Percentiles rank a stretch among this genome's conserved stretches.
Evolutionary conservation across 768 basidiomycete species (phyloP).

Genomic region (Cystofilobasidium macerans): DNA sequence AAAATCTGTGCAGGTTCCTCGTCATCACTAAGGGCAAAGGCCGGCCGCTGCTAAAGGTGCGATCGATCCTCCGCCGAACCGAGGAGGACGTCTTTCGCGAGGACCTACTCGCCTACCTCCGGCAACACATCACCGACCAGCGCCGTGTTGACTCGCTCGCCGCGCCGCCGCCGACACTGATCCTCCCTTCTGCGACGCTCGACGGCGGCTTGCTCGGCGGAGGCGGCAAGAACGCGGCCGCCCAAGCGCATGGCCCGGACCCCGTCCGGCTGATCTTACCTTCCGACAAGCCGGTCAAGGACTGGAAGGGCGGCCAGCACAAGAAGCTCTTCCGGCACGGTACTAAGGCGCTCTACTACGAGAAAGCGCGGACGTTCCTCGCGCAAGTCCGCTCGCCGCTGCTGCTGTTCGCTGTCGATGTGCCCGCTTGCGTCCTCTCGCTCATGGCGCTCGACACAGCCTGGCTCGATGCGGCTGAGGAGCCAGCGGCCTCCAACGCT

Average conservation of each 20-base stretch:
- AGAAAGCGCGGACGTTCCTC: slow-evolving; percentile 18
- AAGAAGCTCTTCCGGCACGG: slow-evolving; percentile 15
- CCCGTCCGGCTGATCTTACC: slow-evolving; percentile 22
- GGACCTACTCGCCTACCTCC: slow-evolving; percentile 21
- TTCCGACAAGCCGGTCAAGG: slow-evolving; percentile 13
- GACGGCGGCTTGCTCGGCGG: background rate
- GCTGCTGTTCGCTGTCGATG: slow-evolving; percentile 18
- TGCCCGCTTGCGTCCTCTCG: background rate
- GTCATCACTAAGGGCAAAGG: slow-evolving; percentile 21
- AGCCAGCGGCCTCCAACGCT: background rate
- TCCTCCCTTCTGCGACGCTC: background rate
- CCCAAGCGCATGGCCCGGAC: background rate
- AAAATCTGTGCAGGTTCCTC: slow-evolving; percentile 20
- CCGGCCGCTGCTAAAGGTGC: slow-evolving; percentile 21
- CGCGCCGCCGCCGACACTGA: background rate
- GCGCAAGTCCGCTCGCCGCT: slow-evolving; percentile 14
- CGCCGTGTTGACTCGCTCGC: slow-evolving; percentile 17
- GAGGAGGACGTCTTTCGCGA: slow-evolving; percentile 25
- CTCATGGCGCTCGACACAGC: slow-evolving; percentile 17
- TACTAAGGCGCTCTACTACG: slow-evolving; percentile 11
- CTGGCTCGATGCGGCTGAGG: slow-evolving; percentile 5
- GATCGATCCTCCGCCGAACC: slow-evolving; percentile 17
- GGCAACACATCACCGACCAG: slow-evolving; percentile 21
- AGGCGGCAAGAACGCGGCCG: background rate
- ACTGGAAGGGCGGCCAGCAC: slow-evolving; percentile 3